These are phyloP conservation scores for Ceratocystis colombiana DNA, from an alignment of 2,329 filamentous ascomycete genomes.

Conservation along the genomic window DNA sequence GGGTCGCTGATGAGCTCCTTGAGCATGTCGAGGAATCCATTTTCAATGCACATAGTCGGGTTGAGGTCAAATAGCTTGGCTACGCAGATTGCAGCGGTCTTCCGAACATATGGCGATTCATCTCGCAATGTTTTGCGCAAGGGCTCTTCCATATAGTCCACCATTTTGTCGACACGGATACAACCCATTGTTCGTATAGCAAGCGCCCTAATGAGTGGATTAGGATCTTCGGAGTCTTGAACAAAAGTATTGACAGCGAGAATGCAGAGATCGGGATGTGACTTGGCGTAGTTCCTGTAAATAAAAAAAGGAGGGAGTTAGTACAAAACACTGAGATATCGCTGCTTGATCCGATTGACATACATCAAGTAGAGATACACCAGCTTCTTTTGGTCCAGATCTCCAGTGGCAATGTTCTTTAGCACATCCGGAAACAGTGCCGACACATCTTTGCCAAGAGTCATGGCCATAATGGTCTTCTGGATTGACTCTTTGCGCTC, in stretches of 20 bases:
- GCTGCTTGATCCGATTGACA: slow-evolving; percentile 30
- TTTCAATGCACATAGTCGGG: slow-evolving; percentile 84
- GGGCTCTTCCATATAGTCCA: slow-evolving; percentile 99
- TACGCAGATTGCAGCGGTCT: slow-evolving; percentile 95
- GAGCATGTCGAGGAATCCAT: slow-evolving; percentile 85
- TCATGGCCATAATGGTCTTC: slow-evolving; percentile 99
- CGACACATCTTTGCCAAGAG: slow-evolving; percentile 94
- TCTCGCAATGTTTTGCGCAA: slow-evolving; percentile 90
- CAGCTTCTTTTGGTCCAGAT: slow-evolving; percentile 98
- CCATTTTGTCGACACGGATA: slow-evolving; percentile 97
- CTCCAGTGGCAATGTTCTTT: slow-evolving; percentile 93
- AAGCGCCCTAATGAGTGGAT: slow-evolving; percentile 85
- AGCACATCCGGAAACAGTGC: slow-evolving; percentile 93
- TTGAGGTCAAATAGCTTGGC: slow-evolving; percentile 97
- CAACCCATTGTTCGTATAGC: slow-evolving; percentile 98
- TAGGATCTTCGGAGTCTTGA: slow-evolving; percentile 97
- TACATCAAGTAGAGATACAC: slow-evolving; percentile 97
- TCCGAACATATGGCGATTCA: slow-evolving; percentile 95
- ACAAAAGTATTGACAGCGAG: slow-evolving; percentile 98
- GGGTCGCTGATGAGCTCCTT: slow-evolving; percentile 96
- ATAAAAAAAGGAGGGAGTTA: not conserved
- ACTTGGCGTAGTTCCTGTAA: slow-evolving; percentile 96
- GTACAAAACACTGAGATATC: not conserved
- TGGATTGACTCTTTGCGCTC: slow-evolving; percentile 98
- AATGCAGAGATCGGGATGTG: slow-evolving; percentile 95